Conservation (phyloP, 129 eudicot species). For the Arctium minus region DNA sequence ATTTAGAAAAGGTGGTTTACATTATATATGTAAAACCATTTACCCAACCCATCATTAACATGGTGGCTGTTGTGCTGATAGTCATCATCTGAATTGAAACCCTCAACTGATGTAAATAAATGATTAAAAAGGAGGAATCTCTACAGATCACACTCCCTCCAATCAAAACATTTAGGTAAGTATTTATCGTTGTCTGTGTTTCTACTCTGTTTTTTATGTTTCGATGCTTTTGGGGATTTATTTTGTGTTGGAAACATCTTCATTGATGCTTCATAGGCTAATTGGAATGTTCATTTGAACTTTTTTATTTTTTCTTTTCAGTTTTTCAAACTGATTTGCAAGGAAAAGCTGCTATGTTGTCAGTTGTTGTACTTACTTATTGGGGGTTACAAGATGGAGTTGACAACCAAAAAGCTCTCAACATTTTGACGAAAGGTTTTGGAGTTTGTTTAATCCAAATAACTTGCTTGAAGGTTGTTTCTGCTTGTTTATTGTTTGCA, state of each 20-base stretch:
- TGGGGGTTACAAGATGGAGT: neutral
- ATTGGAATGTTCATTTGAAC: too few species aligned
- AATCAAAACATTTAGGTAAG: constrained; percentile 2
- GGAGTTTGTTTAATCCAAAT: neutral
- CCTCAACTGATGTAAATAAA: neutral
- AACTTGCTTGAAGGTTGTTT: neutral
- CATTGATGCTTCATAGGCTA: too few species aligned
- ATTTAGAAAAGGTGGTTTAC: too few species aligned
- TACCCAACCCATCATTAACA: too few species aligned
- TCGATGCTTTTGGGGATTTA: too few species aligned
- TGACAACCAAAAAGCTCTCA: neutral
- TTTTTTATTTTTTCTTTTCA: too few species aligned
- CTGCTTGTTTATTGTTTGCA: neutral
- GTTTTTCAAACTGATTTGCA: neutral
- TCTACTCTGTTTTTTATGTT: too few species aligned
- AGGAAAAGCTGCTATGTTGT: neutral
- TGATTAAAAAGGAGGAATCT: constrained; percentile 21
- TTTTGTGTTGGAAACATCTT: too few species aligned
- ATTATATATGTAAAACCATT: too few species aligned
- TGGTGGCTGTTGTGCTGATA: too few species aligned
- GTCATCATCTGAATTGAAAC: too few species aligned
- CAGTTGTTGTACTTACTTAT: neutral
- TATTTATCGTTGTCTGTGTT: too few species aligned
- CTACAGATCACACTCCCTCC: constrained; percentile 27
- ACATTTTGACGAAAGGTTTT: neutral